A percentile compares a stretch with the other conserved stretches of the same genome.
These are phyloP conservation scores for Serendipita sp. DNA, from an alignment of 768 basidiomycete genomes.

Conservation along the genomic window DNA sequence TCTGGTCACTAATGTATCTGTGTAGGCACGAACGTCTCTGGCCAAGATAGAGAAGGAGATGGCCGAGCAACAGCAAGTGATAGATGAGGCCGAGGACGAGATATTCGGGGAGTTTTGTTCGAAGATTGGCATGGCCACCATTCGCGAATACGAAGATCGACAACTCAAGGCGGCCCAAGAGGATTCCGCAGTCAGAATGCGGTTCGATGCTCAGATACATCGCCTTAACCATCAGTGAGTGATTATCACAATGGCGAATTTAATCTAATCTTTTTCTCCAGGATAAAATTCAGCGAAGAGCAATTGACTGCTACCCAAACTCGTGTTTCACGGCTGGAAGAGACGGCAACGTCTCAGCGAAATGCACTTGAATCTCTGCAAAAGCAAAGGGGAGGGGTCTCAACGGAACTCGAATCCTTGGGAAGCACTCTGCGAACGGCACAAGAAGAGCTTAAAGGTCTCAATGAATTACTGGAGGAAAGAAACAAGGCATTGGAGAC, in stretches of 20 bases:
- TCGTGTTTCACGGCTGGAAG: conserved; percentile 40
- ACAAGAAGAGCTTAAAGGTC: conserved; percentile 41
- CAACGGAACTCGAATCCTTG: conserved; percentile 42
- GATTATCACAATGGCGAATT: conserved; percentile 6
- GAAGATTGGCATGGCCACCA: conserved; percentile 60
- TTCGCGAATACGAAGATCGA: conserved; percentile 86
- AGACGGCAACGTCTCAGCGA: conserved; percentile 35
- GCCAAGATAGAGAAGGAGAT: conserved; percentile 38
- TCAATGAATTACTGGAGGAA: conserved; percentile 54
- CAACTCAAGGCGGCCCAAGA: conserved; percentile 79
- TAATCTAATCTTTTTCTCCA: conserved; percentile 19
- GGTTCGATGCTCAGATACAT: conserved; percentile 74
- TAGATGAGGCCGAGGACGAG: conserved; percentile 66
- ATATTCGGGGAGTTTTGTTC: conserved; percentile 66
- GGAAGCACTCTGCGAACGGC: conserved; percentile 39
- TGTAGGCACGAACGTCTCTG: conserved; percentile 39
- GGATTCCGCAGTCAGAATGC: conserved; percentile 66
- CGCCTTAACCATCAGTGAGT: conserved; percentile 71
- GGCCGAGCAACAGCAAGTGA: conserved; percentile 32
- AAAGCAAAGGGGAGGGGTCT: conserved; percentile 35
- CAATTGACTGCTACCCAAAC: conserved; percentile 49
- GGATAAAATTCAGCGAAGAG: conserved; percentile 67
- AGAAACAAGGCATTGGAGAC: conserved; percentile 59
- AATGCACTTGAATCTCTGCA: conserved; percentile 37
- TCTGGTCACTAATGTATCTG: too few relatives aligned